Percentiles rank a stretch among this genome's conserved stretches.
Evolutionary conservation across 2,329 filamentous ascomycete species (phyloP).

Genomic region (Phaeosphaeria sp.): DNA sequence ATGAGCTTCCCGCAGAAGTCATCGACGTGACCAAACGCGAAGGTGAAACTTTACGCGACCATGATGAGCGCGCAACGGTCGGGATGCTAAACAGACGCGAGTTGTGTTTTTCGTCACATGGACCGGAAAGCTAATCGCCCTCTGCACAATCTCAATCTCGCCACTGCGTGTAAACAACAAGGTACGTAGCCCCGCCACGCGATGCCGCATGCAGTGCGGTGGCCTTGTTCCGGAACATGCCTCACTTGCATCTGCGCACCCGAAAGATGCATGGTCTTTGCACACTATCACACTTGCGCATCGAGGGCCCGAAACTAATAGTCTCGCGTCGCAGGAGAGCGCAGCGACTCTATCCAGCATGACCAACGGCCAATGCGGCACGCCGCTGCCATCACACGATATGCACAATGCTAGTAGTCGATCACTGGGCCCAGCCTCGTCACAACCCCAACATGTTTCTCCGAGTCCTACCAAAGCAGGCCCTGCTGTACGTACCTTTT

Average conservation of each 20-base stretch:
- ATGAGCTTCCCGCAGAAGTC: background rate
- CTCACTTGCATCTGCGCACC: slow-evolving; percentile 7
- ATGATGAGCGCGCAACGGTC: background rate
- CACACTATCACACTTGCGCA: slow-evolving; percentile 11
- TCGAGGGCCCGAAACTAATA: slow-evolving; percentile 20
- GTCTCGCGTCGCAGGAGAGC: slow-evolving; percentile 6
- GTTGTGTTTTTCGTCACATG: slow-evolving; percentile 18
- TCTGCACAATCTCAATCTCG: slow-evolving; percentile 11
- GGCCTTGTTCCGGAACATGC: background rate
- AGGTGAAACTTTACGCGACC: background rate
- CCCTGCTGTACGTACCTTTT: slow-evolving; percentile 45
- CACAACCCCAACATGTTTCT: slow-evolving; percentile 10
- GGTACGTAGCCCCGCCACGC: slow-evolving; percentile 18
- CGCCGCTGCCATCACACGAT: slow-evolving; percentile 8
- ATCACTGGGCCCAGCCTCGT: slow-evolving; percentile 21
- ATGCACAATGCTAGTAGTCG: slow-evolving; percentile 20
- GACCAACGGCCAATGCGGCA: slow-evolving; percentile 11
- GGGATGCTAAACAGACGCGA: slow-evolving; percentile 4
- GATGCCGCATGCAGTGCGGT: slow-evolving; percentile 7
- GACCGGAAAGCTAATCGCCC: slow-evolving; percentile 3
- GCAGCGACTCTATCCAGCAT: slow-evolving; percentile 9
- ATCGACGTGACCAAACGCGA: slow-evolving; percentile 2
- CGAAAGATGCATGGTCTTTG: slow-evolving; percentile 9
- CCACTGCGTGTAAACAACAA: slow-evolving; percentile 20
- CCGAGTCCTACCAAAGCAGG: slow-evolving; percentile 9